Base-by-base conservation (phyloP, 106 monocot species). In the Acorus calamus region DNA sequence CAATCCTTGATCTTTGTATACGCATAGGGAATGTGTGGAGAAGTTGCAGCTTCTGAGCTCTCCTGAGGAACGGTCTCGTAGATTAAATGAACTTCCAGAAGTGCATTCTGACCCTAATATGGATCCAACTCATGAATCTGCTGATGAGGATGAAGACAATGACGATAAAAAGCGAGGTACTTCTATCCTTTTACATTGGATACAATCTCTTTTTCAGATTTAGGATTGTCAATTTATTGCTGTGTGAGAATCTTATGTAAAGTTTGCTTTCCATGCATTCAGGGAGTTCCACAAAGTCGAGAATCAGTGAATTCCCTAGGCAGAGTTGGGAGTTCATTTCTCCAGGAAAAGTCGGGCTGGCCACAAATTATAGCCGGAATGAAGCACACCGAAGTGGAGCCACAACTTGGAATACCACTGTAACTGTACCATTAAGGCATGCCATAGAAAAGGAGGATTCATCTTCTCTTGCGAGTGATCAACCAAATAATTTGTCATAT, bases 1-100 rank as follows among this genome's bases (percentile, higher is more conserved):
- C 67, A 42, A 53, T 65, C 64, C 84, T 84, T 79, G 69, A 79
- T 72, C 66, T 12, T 53, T 8, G 55, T 70, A 73, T 53, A 88
- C 83, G 80, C 83, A 78, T 63, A 74, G 88, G 76, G 83, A 84
- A 66, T 84, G 88, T 76, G 81, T 88, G 2, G 88, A 88, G 61
- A 88, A 88, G 76, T 58, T 88, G 47, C 75, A 81, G 75, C 74
- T 78, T 63, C 72, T 88, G 62, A 88, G 42, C 55, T 70, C 67
- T 2, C 88, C 84, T 48, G 84, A 84, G 60, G 84, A 84, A 64
- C 74, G 66, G 45, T 44, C 55, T 10, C 70, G 77, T 46, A 84
- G 88, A 67, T 60, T 88, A 46, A 75, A 80, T 75, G 80, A 84
- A 60, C 61, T 76, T 55, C 80, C 88, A 43, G 76, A 88, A 64